These are phyloP conservation scores for Dendrothele bispora DNA, from an alignment of 768 basidiomycete genomes.

Conservation along the genomic window DNA sequence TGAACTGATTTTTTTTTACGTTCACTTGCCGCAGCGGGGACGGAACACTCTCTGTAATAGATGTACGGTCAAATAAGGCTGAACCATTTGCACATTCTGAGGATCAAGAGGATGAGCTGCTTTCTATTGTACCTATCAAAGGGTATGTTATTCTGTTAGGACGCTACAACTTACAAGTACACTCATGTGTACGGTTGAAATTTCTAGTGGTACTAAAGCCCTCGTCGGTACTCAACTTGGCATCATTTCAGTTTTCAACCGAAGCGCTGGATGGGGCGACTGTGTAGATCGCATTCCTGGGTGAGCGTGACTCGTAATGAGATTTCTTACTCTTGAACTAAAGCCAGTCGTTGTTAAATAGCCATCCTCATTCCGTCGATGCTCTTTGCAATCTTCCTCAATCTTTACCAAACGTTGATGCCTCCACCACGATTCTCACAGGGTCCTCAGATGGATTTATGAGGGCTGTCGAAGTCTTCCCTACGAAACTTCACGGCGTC, in stretches of 20 bases:
- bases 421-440: conserved; percentile 73
- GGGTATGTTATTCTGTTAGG: conserved; percentile 44
- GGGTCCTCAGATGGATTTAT: conserved; percentile 93
- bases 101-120: conserved; percentile 93
- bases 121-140: conserved; percentile 85
- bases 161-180: conserved; percentile 9
- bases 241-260: conserved; percentile 87
- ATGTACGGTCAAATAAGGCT: conserved; percentile 78
- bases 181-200: conserved; percentile 10
- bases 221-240: conserved; percentile 90
- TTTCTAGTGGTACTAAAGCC: conserved; percentile 67
- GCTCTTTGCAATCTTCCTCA: conserved; percentile 75
- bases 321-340: background rate
- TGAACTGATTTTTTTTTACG: background rate
- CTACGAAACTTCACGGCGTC: conserved; percentile 87
- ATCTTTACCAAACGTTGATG: conserved; percentile 58
- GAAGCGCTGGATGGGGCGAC: conserved; percentile 85
- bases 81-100: conserved; percentile 85
- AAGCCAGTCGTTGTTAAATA: conserved; percentile 29
- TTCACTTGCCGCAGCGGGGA: conserved; percentile 63
- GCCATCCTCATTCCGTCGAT: conserved; percentile 91
- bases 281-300: conserved; percentile 90
- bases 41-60: conserved; percentile 90
- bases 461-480: conserved; percentile 83
- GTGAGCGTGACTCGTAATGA: conserved; percentile 37